Evolutionary conservation across 1,284 basidiomycete genomes (phyloP).

Genomic region (Pisolithus thermaeus): DNA sequence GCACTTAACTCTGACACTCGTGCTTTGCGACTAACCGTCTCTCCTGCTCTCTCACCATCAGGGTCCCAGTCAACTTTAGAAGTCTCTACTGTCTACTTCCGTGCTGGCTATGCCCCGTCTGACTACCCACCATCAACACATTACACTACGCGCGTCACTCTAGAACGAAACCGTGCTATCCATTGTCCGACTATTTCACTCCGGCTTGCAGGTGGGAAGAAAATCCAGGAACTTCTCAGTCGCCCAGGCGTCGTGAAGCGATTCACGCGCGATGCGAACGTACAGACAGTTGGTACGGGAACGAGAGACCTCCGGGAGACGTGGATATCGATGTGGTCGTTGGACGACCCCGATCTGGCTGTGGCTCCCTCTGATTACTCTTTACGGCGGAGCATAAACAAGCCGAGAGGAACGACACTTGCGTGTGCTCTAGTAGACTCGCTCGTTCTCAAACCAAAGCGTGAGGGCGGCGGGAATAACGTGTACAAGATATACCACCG

Average conservation of each 20-base stretch:
- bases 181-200: slow-evolving; percentile 91
- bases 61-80: slow-evolving; percentile 39
- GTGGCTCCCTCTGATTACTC: background rate
- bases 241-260: slow-evolving; percentile 68
- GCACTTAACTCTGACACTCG: slow-evolving; percentile 39
- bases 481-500: slow-evolving; percentile 82
- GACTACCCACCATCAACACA: slow-evolving; percentile 65
- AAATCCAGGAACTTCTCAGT: slow-evolving; percentile 88
- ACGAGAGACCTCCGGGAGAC: slow-evolving; percentile 52
- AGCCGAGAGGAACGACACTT: slow-evolving; percentile 27
- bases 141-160: slow-evolving; percentile 68
- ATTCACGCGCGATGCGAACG: slow-evolving; percentile 51
- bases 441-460: slow-evolving; percentile 92
- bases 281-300: slow-evolving; percentile 29
- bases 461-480: slow-evolving; percentile 97
- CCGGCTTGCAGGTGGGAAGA: slow-evolving; percentile 94
- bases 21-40: slow-evolving; percentile 34
- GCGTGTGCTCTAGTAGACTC: slow-evolving; percentile 47
- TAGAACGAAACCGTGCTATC: slow-evolving; percentile 82
- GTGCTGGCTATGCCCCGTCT: slow-evolving; percentile 80
- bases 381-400: background rate
- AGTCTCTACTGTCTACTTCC: slow-evolving; percentile 84
- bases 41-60: slow-evolving; percentile 25
- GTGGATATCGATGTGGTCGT: slow-evolving; percentile 80
- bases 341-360: slow-evolving; percentile 36